Percentiles rank a stretch among this genome's conserved stretches.
phyloP scores from a whole-genome alignment of 371 early-diverging fungal genomes.

The Lichtheimia ornata region DNA sequence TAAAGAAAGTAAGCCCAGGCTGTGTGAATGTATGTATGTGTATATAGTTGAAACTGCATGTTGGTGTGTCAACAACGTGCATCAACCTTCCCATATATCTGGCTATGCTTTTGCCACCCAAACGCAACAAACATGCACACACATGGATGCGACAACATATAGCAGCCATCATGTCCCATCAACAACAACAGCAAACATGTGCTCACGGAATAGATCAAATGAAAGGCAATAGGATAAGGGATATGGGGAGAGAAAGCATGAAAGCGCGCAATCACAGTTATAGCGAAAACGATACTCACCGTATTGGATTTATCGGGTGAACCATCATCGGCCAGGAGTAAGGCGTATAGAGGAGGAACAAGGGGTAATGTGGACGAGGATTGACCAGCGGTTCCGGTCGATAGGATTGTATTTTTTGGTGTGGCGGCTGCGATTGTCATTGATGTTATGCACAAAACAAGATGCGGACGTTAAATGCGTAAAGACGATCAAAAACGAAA shows the following conservation, averaged over 20 bases:
- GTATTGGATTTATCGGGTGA: conserved; percentile 56
- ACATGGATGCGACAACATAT: neutral
- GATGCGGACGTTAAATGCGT: neutral
- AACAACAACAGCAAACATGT: neutral
- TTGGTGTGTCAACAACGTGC: conserved; percentile 2
- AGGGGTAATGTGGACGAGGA: too few species aligned
- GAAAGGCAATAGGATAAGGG: conserved; percentile 2
- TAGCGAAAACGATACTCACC: conserved; percentile 31
- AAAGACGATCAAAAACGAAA: too few species aligned
- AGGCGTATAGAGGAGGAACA: conserved; percentile 33
- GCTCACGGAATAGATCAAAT: neutral
- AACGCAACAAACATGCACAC: too few species aligned
- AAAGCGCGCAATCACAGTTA: conserved; percentile 2
- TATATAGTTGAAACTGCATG: neutral
- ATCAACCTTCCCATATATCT: neutral
- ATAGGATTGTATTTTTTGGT: conserved; percentile 2
- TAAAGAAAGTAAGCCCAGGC: neutral
- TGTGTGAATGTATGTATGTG: too few species aligned
- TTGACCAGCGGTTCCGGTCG: neutral
- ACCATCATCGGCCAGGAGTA: conserved; percentile 61
- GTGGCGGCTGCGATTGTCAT: conserved; percentile 7
- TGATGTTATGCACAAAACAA: neutral
- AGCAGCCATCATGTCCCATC: neutral
- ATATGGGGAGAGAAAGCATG: neutral
- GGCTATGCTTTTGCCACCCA: too few species aligned